Evolutionary conservation across 2,329 filamentous ascomycete genomes (phyloP).

Genomic region (Verticillium isaacii): DNA sequence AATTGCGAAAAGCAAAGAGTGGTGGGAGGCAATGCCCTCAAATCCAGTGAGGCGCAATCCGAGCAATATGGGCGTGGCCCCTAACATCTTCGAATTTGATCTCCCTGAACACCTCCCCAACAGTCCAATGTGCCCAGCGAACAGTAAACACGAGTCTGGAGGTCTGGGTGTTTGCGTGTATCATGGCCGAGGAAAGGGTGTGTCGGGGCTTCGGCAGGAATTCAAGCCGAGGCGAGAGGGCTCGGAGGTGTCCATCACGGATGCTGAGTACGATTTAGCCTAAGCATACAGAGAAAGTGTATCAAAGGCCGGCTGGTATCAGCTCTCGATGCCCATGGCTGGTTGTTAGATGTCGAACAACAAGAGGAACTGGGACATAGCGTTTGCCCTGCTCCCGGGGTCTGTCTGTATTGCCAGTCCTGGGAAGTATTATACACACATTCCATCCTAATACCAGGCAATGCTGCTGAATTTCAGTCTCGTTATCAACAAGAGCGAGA

Average conservation of each 20-base stretch:
- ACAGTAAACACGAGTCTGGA: slow-evolving; percentile 36
- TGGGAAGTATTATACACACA: too few relatives aligned
- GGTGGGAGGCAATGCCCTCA: slow-evolving; percentile 28
- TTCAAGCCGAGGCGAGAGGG: slow-evolving; percentile 7
- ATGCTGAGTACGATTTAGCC: background rate
- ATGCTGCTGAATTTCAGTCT: too few relatives aligned
- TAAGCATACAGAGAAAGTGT: background rate
- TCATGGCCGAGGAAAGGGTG: slow-evolving; percentile 31
- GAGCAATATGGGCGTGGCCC: slow-evolving; percentile 5
- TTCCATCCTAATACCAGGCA: too few relatives aligned
- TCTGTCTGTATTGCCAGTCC: too few relatives aligned
- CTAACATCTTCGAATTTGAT: slow-evolving; percentile 39
- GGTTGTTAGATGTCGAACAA: too few relatives aligned
- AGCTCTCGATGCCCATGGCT: background rate
- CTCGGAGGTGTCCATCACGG: slow-evolving; percentile 11
- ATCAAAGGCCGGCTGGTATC: background rate
- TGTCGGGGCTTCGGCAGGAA: slow-evolving; percentile 1
- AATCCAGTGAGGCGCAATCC: slow-evolving; percentile 15
- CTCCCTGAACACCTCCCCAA: slow-evolving; percentile 45
- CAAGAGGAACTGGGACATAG: too few relatives aligned
- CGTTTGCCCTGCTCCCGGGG: too few relatives aligned
- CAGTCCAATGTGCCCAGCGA: slow-evolving; percentile 48
- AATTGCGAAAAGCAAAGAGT: slow-evolving; percentile 22
- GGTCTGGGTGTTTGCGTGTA: slow-evolving; percentile 47
- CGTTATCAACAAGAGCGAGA: too few relatives aligned